Percentiles rank a stretch among this genome's conserved stretches.
These are phyloP conservation scores for Geotrichum macrosporum DNA, from an alignment of 1,139 yeast genomes.

Conservation along the genomic window DNA sequence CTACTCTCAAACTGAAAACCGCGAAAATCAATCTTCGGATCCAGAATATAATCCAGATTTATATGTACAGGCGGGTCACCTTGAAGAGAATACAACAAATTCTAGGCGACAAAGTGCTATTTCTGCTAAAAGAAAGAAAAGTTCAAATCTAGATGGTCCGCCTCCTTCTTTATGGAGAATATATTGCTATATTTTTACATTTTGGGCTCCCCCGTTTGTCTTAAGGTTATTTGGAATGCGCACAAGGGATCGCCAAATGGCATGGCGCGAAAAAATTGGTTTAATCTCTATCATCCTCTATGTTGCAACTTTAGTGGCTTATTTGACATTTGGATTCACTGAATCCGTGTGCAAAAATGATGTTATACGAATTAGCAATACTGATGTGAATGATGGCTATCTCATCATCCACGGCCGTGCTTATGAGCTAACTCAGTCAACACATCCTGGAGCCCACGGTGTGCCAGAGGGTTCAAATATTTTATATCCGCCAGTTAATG, in stretches of 20 bases:
- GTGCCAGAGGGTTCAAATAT: conserved; percentile 39
- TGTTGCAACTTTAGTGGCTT: conserved; percentile 69
- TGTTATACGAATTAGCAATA: conserved; percentile 48
- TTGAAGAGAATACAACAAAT: neutral
- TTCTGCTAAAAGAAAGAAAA: neutral
- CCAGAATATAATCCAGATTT: neutral
- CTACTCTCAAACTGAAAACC: neutral
- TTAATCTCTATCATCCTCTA: conserved; percentile 62
- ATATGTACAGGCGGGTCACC: no score
- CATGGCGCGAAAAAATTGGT: conserved; percentile 91
- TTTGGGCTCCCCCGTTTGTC: conserved; percentile 85
- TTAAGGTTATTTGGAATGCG: conserved; percentile 63
- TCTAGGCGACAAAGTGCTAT: neutral
- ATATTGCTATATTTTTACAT: conserved; percentile 68
- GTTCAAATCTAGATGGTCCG: conserved; percentile 7
- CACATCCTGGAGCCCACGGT: conserved; percentile 39
- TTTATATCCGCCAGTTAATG: conserved; percentile 38
- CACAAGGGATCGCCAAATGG: conserved; percentile 68
- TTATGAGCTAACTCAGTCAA: conserved; percentile 48
- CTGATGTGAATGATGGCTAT: conserved; percentile 52
- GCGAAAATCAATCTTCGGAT: neutral
- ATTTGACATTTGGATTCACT: conserved; percentile 79
- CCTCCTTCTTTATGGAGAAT: conserved; percentile 61
- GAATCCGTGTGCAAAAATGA: conserved; percentile 59
- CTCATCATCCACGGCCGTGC: conserved; percentile 74